Evolutionary conservation across 2,329 filamentous ascomycete genomes (phyloP).

Genomic region (Graphium sp.): DNA sequence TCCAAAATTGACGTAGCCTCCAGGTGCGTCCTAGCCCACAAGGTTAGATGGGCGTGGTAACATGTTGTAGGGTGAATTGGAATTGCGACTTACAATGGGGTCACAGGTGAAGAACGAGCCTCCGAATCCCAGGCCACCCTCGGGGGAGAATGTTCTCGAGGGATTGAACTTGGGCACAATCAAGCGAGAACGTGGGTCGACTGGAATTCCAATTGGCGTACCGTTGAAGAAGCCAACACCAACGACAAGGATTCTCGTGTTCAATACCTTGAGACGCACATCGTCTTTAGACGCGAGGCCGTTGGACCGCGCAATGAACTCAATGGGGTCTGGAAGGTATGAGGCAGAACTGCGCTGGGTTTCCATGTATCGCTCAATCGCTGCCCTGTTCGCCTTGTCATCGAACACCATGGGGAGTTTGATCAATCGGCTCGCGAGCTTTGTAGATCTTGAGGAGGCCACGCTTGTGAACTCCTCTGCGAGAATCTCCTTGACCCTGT

Average conservation of each 20-base stretch:
- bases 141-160: slow-evolving; percentile 13
- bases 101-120: slow-evolving; percentile 15
- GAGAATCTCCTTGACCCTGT: not conserved
- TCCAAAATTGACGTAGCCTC: slow-evolving; percentile 17
- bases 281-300: slow-evolving; percentile 13
- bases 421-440: slow-evolving; percentile 2
- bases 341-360: slow-evolving; percentile 40
- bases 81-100: slow-evolving; percentile 10
- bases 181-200: slow-evolving; percentile 5
- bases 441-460: not conserved
- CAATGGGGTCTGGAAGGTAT: slow-evolving; percentile 42
- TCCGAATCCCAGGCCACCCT: slow-evolving; percentile 15
- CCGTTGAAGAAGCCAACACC: slow-evolving; percentile 16
- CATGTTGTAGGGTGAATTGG: not conserved
- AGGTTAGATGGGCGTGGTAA: too few species aligned
- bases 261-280: slow-evolving; percentile 13
- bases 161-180: slow-evolving; percentile 13
- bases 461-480: not conserved
- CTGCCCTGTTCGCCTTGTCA: slow-evolving; percentile 16
- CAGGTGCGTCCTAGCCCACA: slow-evolving; percentile 12
- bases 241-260: slow-evolving; percentile 3
- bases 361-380: slow-evolving; percentile 38
- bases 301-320: slow-evolving; percentile 23
- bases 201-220: slow-evolving; percentile 12
- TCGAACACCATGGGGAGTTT: slow-evolving; percentile 12